phyloP scores from a whole-genome alignment of 2,329 filamentous ascomycete species.

The Claviceps humidiphila region DNA sequence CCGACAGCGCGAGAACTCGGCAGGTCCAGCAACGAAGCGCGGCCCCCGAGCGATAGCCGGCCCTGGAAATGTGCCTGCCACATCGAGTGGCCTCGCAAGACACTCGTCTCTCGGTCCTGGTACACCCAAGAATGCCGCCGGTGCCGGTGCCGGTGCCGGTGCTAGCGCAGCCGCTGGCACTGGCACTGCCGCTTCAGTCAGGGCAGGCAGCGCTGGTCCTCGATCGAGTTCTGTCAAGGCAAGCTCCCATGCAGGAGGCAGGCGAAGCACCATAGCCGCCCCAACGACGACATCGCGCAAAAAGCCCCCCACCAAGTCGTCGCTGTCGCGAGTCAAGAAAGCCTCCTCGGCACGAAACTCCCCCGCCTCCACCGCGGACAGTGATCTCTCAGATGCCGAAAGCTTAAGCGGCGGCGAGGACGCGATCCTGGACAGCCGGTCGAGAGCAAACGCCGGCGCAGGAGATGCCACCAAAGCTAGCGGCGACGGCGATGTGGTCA shows the following conservation, averaged over 20 bases:
- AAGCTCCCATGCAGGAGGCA: constrained; percentile 22
- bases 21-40: constrained; percentile 44
- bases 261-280: constrained; percentile 38
- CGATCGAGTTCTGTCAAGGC: constrained; percentile 36
- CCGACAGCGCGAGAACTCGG: constrained; percentile 45
- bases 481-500: constrained; percentile 36
- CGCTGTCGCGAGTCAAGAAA: constrained; percentile 48
- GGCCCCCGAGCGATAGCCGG: constrained; percentile 35
- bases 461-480: constrained; percentile 24
- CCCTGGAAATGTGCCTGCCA: constrained; percentile 32
- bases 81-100: constrained; percentile 46
- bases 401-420: constrained; percentile 40
- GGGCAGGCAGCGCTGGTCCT: constrained; percentile 48
- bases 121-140: constrained; percentile 36
- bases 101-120: constrained; percentile 51
- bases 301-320: constrained; percentile 44
- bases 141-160: constrained; percentile 7
- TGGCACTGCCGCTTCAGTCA: constrained; percentile 18
- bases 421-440: constrained; percentile 16
- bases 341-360: constrained; percentile 41
- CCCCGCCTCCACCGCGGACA: constrained; percentile 49
- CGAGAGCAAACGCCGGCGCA: constrained; percentile 17
- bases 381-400: constrained; percentile 51
- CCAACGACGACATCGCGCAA: constrained; percentile 31
- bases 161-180: not conserved